phyloP scores from a whole-genome alignment of 2,329 filamentous ascomycete species.

The Apiospora sp. region DNA sequence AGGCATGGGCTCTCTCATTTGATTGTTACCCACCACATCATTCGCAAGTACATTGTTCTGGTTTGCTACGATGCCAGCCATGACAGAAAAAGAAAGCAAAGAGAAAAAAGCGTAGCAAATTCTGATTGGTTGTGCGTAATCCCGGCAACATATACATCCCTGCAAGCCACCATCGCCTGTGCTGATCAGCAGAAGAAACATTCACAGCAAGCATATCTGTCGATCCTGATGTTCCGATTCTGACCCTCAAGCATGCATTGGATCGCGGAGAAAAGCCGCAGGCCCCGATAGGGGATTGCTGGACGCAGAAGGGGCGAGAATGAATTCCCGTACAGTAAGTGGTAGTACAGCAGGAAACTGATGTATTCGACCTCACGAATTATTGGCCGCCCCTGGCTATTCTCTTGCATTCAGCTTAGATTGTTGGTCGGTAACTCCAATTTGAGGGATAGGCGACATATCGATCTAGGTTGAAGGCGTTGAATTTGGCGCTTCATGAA shows the following conservation, averaged over 20 bases:
- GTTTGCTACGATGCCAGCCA: background rate
- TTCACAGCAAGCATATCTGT: background rate
- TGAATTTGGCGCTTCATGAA: background rate
- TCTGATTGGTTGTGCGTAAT: background rate
- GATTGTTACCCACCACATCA: background rate
- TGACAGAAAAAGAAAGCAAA: background rate
- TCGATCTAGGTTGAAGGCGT: slow-evolving; percentile 2
- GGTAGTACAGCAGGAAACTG: background rate
- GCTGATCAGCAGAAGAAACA: slow-evolving; percentile 18
- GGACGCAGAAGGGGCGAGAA: background rate
- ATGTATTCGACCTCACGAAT: background rate
- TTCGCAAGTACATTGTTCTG: background rate
- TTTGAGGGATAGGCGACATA: background rate
- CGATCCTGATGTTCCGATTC: background rate
- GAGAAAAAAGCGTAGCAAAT: background rate
- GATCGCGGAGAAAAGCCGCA: background rate
- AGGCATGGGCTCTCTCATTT: background rate
- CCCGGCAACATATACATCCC: background rate
- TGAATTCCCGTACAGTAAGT: background rate
- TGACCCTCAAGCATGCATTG: background rate
- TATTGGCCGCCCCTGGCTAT: background rate
- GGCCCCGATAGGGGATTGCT: background rate
- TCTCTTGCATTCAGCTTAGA: background rate
- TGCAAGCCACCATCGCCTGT: slow-evolving; percentile 4
- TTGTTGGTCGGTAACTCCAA: background rate